Conservation (phyloP, 139 green algal genomes). For the Volvox reticuliferus region DNA sequence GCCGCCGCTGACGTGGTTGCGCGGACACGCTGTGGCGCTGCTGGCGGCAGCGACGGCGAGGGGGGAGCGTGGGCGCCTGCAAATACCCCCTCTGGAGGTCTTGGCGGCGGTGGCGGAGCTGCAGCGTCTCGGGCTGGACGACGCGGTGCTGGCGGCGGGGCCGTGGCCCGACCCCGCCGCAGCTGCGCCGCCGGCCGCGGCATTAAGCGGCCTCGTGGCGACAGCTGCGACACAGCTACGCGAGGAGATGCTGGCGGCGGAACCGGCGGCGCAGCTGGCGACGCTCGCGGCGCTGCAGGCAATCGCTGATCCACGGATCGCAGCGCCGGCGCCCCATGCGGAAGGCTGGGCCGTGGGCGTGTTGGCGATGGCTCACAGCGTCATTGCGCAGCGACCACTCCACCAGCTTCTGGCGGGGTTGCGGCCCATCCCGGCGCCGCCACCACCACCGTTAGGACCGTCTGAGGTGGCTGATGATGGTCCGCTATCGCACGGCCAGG, state of each 20-base stretch:
- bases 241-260: not conserved
- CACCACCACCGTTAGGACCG: no score
- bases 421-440: not conserved
- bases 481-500: not conserved
- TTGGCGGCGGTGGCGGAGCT: slow-evolving; percentile 33
- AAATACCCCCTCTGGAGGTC: not conserved
- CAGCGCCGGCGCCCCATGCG: not conserved
- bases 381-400: slow-evolving; percentile 6
- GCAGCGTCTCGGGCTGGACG: slow-evolving; percentile 15
- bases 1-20: slow-evolving; percentile 42
- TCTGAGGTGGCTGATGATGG: no score
- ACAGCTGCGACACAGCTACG: not conserved
- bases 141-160: not conserved
- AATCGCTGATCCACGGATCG: not conserved
- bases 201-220: slow-evolving; percentile 4
- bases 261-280: slow-evolving; percentile 3
- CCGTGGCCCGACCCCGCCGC: not conserved
- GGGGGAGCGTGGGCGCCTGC: not conserved
- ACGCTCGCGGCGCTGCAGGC: slow-evolving; percentile 20
- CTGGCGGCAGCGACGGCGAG: not conserved
- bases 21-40: not conserved
- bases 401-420: slow-evolving; percentile 8
- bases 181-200: not conserved
- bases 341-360: slow-evolving; percentile 34
- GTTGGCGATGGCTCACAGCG: slow-evolving; percentile 16